Base-by-base conservation (phyloP, 768 basidiomycete genomes). In the Collybia sordida region DNA sequence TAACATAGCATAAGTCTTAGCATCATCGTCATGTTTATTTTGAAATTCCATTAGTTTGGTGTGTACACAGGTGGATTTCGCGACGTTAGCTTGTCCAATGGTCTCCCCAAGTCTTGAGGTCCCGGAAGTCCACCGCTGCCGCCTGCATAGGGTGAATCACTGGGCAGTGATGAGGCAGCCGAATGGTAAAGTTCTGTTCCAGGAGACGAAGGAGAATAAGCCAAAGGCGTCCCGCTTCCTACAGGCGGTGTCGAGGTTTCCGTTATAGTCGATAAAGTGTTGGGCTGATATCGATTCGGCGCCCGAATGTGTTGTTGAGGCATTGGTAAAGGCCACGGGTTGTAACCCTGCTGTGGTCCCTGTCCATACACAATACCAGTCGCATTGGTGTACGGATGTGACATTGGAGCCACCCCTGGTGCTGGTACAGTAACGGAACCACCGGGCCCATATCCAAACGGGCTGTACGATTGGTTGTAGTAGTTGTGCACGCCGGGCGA, bases 241-340 rank as follows among this genome's bases (percentile, higher is more conserved):
- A 40, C 22, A 23, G 43, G 59, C 27, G 49, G 55, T 7, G 56
- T 54, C 18, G 55, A 53, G 11, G 46, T 54, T 52, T 60, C 59
- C n/a, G 55, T 57, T 15, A 60, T 62, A 1, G 59, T 58, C 17
- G 53, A 58, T 31, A 62, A 18, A 4, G 51, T 54, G 14, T 43
- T 50, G 17, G 57, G 59, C 38, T 58, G 59, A 35, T 58, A 58
- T n/a, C 53, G 51, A 42, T 49, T 45, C 1, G 52, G 52, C 21
- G 52, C 44, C 18, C 55, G 52, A 25, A 50, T 49, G 38, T 53
- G 52, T 11, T 51, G 56, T 38, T 59, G 51, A 41, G 53, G 22
- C 21, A 25, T 38, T 18, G 23, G 7, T 4, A 12, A 21, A 1
- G 36, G 1, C 45, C 36, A 47, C 1, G 35, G 21, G 19, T 46